Evolutionary conservation across 352 stramenopile genomes (phyloP), one percentile per base, ranked within the genome.

Genomic region (Aphanomyces cochlioides): DNA sequence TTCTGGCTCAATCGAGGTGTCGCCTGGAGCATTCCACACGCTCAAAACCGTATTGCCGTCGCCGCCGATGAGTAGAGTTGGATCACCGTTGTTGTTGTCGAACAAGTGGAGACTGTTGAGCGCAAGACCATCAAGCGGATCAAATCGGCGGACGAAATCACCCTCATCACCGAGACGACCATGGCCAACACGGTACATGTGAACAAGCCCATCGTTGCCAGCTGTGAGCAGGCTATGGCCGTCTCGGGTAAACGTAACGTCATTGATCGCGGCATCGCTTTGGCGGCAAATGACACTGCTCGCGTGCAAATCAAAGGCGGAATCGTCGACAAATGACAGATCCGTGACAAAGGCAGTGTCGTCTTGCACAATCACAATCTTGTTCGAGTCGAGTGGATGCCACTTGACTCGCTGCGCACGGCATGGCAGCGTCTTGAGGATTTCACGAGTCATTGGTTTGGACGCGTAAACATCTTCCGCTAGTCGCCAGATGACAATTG

Each of bases 41-140:
- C 79, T 84, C 19, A 89, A 69, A 69, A 78, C 79, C 45, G 78
- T 90, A 67, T 94, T 94, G 34, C 69, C 65, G 21, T 89, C 80
- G 12, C 84, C 87, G 38, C 84, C 82, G 5, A 94, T 79, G 36
- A 94, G 66, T 39, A 94, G 69, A 28, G 82, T 82, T 3, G 77
- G 72, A 5, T 19, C 60, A 34, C 82, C 69, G 43, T 75, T 81
- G 36, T 84, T 81, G 38, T 74, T 75, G n/a, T 70, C 61, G 67
- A 85, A 92, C 56, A 94, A 92, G 43, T 88, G 79, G 7, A 94
- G 65, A 53, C 79, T 87, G 74, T 88, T 89, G 7, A 92, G 83
- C 38, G 76, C 67, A n/a, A 81, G 77, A 19, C 87, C 84, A 21
- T 85, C 69, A 56, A 92, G 92, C 12, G 87, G 87, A 54, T 94